These are phyloP conservation scores for Rosa lucieae DNA, from an alignment of 306 rosid genomes.

Conservation along the genomic window DNA sequence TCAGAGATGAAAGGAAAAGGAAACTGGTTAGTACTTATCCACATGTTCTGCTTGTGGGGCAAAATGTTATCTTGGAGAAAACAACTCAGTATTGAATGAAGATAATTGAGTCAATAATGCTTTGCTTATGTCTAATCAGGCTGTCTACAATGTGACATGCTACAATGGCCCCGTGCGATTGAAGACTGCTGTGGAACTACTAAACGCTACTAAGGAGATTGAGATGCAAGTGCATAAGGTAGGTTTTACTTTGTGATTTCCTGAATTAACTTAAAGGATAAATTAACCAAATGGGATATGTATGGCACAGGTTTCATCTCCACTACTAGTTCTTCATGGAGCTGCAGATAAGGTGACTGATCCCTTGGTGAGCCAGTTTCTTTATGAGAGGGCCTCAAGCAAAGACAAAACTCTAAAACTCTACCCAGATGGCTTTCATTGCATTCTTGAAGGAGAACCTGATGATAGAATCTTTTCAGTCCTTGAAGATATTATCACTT, in stretches of 20 bases:
- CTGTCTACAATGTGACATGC: conserved; percentile 75
- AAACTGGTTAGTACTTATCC: conserved; percentile 56
- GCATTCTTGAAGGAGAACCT: conserved; percentile 88
- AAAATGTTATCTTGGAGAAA: not conserved
- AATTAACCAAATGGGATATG: not conserved
- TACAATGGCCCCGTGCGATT: conserved; percentile 55
- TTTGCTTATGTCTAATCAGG: conserved; percentile 35
- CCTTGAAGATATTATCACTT: conserved; percentile 66
- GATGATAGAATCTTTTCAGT: conserved; percentile 64
- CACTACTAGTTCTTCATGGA: conserved; percentile 83
- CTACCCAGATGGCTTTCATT: conserved; percentile 67
- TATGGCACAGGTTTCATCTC: conserved; percentile 64
- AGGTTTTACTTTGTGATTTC: conserved; percentile 16
- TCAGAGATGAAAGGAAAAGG: conserved; percentile 76
- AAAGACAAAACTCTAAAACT: conserved; percentile 67
- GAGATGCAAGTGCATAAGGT: conserved; percentile 70
- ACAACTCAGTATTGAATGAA: not conserved
- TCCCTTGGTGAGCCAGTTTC: conserved; percentile 72
- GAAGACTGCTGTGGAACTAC: conserved; percentile 74
- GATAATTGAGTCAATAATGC: not conserved
- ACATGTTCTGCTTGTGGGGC: not conserved
- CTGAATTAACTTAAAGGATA: not conserved
- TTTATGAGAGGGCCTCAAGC: conserved; percentile 74
- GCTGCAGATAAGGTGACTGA: conserved; percentile 81
- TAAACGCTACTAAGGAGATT: conserved; percentile 55